Percentiles rank a stretch among this genome's conserved stretches.
phyloP scores from a whole-genome alignment of 331 rosid species.

The Rhamnella rubrinervis region DNA sequence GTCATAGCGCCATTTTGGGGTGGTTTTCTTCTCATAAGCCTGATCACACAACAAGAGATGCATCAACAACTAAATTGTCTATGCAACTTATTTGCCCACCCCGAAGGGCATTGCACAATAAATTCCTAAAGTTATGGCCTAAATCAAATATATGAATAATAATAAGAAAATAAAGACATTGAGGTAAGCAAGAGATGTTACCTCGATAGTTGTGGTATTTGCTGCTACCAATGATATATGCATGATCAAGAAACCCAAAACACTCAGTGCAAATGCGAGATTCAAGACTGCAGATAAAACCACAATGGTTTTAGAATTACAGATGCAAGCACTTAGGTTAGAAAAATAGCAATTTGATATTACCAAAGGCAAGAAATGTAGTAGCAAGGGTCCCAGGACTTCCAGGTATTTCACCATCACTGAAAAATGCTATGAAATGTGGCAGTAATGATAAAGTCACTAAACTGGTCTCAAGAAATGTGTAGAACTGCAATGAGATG shows the following conservation, averaged over 20 bases:
- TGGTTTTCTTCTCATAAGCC: conserved; percentile 97
- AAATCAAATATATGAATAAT: too few relatives aligned
- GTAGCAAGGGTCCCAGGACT: conserved; percentile 97
- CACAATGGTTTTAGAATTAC: conserved; percentile 24
- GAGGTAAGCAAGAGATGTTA: conserved; percentile 22
- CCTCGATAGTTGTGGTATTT: conserved; percentile 97
- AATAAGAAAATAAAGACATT: background rate
- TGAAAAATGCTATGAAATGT: conserved; percentile 82
- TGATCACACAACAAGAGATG: conserved; percentile 33
- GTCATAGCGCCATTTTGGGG: conserved; percentile 96
- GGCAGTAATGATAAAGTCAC: conserved; percentile 87
- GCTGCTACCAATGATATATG: conserved; percentile 86
- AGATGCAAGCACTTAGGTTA: conserved; percentile 16
- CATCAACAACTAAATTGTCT: conserved; percentile 29
- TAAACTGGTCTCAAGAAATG: conserved; percentile 93
- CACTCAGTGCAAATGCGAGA: conserved; percentile 92
- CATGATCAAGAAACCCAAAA: conserved; percentile 90
- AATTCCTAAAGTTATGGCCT: background rate
- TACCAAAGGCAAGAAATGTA: conserved; percentile 97
- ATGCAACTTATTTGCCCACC: conserved; percentile 3
- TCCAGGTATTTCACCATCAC: conserved; percentile 94
- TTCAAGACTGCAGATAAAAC: conserved; percentile 69
- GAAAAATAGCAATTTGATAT: conserved; percentile 20
- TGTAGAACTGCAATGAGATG: conserved; percentile 78
- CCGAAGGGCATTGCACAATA: conserved; percentile 12